These are phyloP conservation scores for Xylariomycetidae sp. DNA, from an alignment of 2,329 filamentous ascomycete species.

Conservation along the genomic window DNA sequence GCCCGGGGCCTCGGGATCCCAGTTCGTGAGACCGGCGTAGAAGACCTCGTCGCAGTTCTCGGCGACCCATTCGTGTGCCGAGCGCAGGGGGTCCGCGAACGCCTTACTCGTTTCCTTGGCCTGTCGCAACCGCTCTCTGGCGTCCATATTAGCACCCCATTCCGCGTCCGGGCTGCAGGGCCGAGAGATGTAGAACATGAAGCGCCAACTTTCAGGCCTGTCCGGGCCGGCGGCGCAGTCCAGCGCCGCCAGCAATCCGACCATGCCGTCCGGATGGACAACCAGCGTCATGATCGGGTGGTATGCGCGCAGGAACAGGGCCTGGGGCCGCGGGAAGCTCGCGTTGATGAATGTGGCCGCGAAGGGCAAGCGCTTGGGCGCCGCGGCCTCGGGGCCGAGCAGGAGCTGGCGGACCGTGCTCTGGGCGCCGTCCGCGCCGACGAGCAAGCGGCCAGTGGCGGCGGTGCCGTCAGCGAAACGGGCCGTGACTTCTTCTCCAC, in stretches of 20 bases:
- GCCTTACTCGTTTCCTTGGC: conserved; percentile 30
- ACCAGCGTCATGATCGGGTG: conserved; percentile 38
- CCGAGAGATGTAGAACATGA: conserved; percentile 44
- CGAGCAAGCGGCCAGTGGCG: conserved; percentile 21
- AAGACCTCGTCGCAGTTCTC: conserved; percentile 23
- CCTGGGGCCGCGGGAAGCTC: conserved; percentile 34
- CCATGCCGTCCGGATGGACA: conserved; percentile 36
- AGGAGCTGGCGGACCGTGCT: conserved; percentile 24
- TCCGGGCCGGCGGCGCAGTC: conserved; percentile 30
- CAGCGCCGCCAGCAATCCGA: conserved; percentile 40
- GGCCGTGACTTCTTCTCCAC: conserved; percentile 20
- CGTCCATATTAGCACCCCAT: conserved; percentile 1
- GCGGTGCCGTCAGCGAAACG: conserved; percentile 26
- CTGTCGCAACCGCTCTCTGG: conserved; percentile 25
- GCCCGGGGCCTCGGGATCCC: conserved; percentile 25
- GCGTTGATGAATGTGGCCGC: conserved; percentile 38
- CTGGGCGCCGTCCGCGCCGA: conserved; percentile 29
- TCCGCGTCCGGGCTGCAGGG: conserved; percentile 31
- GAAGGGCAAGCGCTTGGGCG: conserved; percentile 34
- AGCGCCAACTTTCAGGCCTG: conserved; percentile 35
- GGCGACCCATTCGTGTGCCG: conserved; percentile 28
- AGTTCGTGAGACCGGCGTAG: conserved; percentile 23
- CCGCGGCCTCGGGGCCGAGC: conserved; percentile 22
- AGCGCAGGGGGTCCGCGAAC: conserved; percentile 39
- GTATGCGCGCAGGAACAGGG: conserved; percentile 34